Evolutionary conservation across 2,329 filamentous ascomycete species (phyloP).

Genomic region (Hypoxylon sp.): DNA sequence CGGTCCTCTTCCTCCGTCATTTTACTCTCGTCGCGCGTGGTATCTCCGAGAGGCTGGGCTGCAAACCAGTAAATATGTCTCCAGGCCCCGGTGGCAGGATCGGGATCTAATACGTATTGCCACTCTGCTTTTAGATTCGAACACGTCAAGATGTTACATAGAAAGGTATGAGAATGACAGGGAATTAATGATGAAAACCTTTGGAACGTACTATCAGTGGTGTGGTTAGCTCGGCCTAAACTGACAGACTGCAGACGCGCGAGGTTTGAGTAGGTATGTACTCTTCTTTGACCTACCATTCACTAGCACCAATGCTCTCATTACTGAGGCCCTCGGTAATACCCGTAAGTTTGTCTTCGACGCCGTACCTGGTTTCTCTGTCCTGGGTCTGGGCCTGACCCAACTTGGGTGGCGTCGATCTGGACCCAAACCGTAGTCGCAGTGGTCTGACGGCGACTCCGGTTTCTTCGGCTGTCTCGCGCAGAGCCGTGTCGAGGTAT

Average conservation of each 20-base stretch:
- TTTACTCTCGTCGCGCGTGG: slow-evolving; percentile 44
- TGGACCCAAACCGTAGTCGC: slow-evolving; percentile 57
- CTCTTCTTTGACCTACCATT: slow-evolving; percentile 46
- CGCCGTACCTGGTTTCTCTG: slow-evolving; percentile 34
- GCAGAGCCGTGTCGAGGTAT: slow-evolving; percentile 57
- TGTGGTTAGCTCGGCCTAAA: slow-evolving; percentile 21
- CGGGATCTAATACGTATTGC: slow-evolving; percentile 45
- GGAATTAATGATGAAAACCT: slow-evolving; percentile 3
- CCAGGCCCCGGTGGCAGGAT: slow-evolving; percentile 50
- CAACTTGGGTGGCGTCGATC: slow-evolving; percentile 55
- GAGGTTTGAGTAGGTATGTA: too few species aligned
- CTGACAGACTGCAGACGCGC: not conserved
- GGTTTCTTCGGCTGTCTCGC: slow-evolving; percentile 63
- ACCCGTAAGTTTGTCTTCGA: slow-evolving; percentile 45
- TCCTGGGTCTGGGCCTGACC: slow-evolving; percentile 27
- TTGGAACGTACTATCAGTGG: slow-evolving; percentile 42
- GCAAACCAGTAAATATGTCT: slow-evolving; percentile 45
- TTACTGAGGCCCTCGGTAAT: slow-evolving; percentile 48
- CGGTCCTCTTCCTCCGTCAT: slow-evolving; percentile 49
- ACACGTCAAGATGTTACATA: not conserved
- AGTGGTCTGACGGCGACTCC: slow-evolving; percentile 57
- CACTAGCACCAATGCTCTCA: slow-evolving; percentile 49
- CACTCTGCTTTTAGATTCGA: slow-evolving; percentile 8
- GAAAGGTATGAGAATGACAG: not conserved
- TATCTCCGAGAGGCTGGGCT: slow-evolving; percentile 43